Conservation (phyloP, 2,329 filamentous ascomycete species). For the Sarocladiaceae sp. region DNA sequence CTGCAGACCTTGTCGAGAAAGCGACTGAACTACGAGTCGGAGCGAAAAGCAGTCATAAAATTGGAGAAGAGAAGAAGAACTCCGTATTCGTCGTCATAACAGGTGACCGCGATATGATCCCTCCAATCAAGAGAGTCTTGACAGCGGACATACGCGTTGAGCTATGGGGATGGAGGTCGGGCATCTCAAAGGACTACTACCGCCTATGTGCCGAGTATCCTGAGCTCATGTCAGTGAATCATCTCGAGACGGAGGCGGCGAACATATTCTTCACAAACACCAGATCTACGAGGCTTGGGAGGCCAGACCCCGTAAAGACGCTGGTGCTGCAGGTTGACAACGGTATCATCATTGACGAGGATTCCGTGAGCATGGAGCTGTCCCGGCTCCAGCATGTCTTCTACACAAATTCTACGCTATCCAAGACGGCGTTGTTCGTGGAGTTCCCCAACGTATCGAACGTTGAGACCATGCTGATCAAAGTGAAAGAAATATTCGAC, state of each 20-base stretch:
- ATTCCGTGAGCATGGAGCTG: background rate
- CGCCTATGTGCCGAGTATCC: background rate
- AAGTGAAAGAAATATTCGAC: slow-evolving; percentile 7
- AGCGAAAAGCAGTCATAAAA: slow-evolving; percentile 4
- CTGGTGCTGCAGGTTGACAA: slow-evolving; percentile 5
- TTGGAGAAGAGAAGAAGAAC: slow-evolving; percentile 6
- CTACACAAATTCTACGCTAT: slow-evolving; percentile 9
- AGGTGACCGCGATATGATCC: slow-evolving; percentile 21
- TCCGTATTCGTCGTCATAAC: slow-evolving; percentile 18
- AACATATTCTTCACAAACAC: slow-evolving; percentile 12
- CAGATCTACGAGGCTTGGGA: slow-evolving; percentile 11
- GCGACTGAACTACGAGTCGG: slow-evolving; percentile 13
- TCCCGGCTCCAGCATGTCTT: slow-evolving; percentile 9
- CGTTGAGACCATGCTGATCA: slow-evolving; percentile 6
- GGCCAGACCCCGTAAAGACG: too few species aligned
- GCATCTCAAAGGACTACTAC: slow-evolving; percentile 16
- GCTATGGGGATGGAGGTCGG: slow-evolving; percentile 20
- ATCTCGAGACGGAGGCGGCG: slow-evolving; percentile 7
- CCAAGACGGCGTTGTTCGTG: slow-evolving; percentile 10
- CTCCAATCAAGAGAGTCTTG: slow-evolving; percentile 15
- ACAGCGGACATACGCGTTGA: slow-evolving; percentile 17
- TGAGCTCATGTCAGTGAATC: slow-evolving; percentile 7
- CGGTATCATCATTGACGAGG: background rate
- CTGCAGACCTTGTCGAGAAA: slow-evolving; percentile 12
- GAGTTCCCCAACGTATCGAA: slow-evolving; percentile 12